Conservation (phyloP, 2,329 filamentous ascomycete species). For the Lecanosticta acicola region DNA sequence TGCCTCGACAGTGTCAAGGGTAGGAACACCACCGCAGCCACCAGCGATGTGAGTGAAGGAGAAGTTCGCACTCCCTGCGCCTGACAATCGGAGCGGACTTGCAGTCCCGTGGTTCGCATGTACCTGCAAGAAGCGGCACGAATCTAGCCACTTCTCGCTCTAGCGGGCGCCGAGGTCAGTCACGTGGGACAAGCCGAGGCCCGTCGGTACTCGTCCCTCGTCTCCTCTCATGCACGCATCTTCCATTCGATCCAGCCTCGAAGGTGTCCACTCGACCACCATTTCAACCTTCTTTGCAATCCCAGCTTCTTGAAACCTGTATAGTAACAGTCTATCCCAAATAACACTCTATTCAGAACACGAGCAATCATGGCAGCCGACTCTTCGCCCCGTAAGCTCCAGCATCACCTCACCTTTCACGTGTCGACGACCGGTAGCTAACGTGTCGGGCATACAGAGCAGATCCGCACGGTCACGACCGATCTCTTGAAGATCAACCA, state of each 20-base stretch:
- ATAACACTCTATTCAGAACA: neutral
- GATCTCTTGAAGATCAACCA: constrained; percentile 98
- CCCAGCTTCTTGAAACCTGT: too few species aligned
- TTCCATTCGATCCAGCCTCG: neutral
- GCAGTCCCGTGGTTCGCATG: neutral
- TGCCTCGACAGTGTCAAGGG: neutral
- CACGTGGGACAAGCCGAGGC: neutral
- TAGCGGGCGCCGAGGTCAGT: neutral
- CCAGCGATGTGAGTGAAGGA: neutral
- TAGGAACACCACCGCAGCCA: neutral
- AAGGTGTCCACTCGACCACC: too few species aligned
- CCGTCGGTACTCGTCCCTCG: neutral
- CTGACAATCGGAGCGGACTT: too few species aligned
- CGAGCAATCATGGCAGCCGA: constrained; percentile 50
- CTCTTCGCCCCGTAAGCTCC: constrained; percentile 65
- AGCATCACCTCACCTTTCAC: too few species aligned
- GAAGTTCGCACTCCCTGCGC: too few species aligned
- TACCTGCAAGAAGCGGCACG: too few species aligned
- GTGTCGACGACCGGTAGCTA: constrained; percentile 27
- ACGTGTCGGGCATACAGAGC: constrained; percentile 51
- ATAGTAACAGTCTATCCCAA: constrained; percentile 2
- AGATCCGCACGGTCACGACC: constrained; percentile 85
- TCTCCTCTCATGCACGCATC: neutral
- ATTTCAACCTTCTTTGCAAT: too few species aligned
- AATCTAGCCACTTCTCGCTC: too few species aligned